Conservation (phyloP, 371 early-diverging fungal genomes). For the Basidiobolus meristosporus region DNA sequence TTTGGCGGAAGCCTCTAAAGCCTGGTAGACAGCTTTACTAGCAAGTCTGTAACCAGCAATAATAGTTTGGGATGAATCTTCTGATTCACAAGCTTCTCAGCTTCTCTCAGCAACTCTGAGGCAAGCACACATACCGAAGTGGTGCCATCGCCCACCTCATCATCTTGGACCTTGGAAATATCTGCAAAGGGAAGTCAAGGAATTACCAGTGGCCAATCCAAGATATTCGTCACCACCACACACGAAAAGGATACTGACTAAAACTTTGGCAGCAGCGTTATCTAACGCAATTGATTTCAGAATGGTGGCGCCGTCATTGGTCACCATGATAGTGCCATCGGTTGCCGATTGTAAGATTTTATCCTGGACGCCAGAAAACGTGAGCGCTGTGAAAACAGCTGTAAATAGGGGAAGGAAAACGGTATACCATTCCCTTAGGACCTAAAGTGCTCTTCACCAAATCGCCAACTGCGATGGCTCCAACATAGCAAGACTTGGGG, state of each 20-base stretch:
- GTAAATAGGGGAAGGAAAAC: conserved; percentile 13
- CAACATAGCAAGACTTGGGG: conserved; percentile 47
- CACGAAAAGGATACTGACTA: conserved; percentile 47
- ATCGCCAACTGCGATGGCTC: conserved; percentile 92
- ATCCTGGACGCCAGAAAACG: conserved; percentile 32
- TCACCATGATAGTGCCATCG: conserved; percentile 78
- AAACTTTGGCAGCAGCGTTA: conserved; percentile 96
- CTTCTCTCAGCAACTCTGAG: conserved; percentile 92
- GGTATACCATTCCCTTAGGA: conserved; percentile 65
- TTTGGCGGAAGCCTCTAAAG: conserved; percentile 64
- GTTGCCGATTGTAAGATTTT: conserved; percentile 91
- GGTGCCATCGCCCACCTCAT: conserved; percentile 99
- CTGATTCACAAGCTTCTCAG: conserved; percentile 79
- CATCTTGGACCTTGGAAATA: conserved; percentile 97
- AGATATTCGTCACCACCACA: background rate
- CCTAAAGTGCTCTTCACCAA: conserved; percentile 87
- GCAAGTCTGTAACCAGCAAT: conserved; percentile 95
- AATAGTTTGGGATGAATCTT: conserved; percentile 99
- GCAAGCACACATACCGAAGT: conserved; percentile 98
- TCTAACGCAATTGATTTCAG: conserved; percentile 95
- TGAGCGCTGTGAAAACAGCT: no score
- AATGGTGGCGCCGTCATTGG: conserved; percentile 99
- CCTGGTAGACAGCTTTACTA: conserved; percentile 64
- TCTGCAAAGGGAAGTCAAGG: conserved; percentile 10
- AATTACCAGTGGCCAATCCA: background rate